Base-by-base conservation (phyloP, 768 basidiomycete species). In the Rhodotorula paludigena region DNA sequence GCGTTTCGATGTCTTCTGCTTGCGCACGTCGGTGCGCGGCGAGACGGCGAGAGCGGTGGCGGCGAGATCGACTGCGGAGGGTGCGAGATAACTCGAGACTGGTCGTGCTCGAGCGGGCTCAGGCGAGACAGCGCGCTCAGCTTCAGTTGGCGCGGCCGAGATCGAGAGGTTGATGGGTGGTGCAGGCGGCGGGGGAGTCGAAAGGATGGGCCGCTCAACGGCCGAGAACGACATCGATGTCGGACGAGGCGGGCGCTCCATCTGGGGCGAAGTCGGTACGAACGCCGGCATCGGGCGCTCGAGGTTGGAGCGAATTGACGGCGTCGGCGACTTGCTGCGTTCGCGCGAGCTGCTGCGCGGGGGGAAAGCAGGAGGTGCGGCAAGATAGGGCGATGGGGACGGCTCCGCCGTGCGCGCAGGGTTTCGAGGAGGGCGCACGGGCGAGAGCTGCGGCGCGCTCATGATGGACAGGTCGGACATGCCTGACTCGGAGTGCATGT, bases 381-480 rank as follows among this genome's bases (percentile, higher is more conserved):
- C n/a, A n/a, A n/a, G n/a, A 44, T 6, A 12, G 44, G 44, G 23
- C 11, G 44, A 44, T 12, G 44, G 44, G 20, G n/a, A 20, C 5
- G 45, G 23, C 45, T 21, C 8, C 14, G 18, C 23, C 21, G 45
- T 20, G 20, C 66, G 49, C n/a, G 66, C 66, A 0, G 66, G 66
- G 38, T 63, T 68, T n/a, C 30, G 4, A 16, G 66, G 61, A 14
- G 66, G 66, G 1, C 66, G 60, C 8, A 33, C 52, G 1, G 66
- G 66, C 41, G 66, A 63, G 32, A 68, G 66, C 44, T 68, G 66
- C n/a, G 66, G 66, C 23, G 66, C 66, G 52, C 66, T 68, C 61
- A 63, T 63, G 38, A 51, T 59, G 23, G 51, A 55, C 2, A 68
- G 32, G n/a, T 55, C 44, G 3, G 66, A 68, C 10, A 57, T 28